Evolutionary conservation across 108 stramenopile species (phyloP), one percentile per base, ranked within the genome.

Genomic region (Conticribra weissflogii): DNA sequence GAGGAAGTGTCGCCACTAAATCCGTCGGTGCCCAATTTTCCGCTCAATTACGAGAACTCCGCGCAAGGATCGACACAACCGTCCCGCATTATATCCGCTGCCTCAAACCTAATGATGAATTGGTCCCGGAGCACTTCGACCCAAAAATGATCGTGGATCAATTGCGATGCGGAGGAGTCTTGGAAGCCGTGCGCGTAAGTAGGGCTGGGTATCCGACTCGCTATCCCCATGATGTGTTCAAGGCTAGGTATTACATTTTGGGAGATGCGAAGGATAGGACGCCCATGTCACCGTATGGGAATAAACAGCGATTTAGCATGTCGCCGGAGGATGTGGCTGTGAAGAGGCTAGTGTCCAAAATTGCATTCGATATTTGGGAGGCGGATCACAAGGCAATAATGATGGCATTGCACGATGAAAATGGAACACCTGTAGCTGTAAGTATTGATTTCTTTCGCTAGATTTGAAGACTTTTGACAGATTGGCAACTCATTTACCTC

Each of bases 111-210:
- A 97, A 97, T 70, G 93, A 95, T 62, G 88, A 91, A 23, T 72
- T 94, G 24, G 66, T 80, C 9, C 82, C 95, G 0, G 88, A 94
- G 54, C 79, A 62, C 50, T 95, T 96, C 56, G 93, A 97, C 66
- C 93, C 91, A 3, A 88, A 86, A 60, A 90, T 89, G 61, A 81
- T 94, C 79, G 89, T 91, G 5, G 95, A 95, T 57, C 96, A 97
- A 74, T 78, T 97, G 7, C 86, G 94, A 36, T 98, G 93, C 67
- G 94, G 94, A 61, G 97, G 98, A 64, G 97, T 99, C 0, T 68
- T 99, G 29, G 97, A 98, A 71, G 97, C 98, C 33, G 98, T 99
- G 18, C 83, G 97, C 1, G 97, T 98, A n/a, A 95, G 92, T 52
- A 86, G 96, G 28, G 92, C 94, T 17, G 98, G 97, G 12, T 99